Conservation (phyloP, 495 filamentous ascomycete species). For the Aspergillus heteromorphus region DNA sequence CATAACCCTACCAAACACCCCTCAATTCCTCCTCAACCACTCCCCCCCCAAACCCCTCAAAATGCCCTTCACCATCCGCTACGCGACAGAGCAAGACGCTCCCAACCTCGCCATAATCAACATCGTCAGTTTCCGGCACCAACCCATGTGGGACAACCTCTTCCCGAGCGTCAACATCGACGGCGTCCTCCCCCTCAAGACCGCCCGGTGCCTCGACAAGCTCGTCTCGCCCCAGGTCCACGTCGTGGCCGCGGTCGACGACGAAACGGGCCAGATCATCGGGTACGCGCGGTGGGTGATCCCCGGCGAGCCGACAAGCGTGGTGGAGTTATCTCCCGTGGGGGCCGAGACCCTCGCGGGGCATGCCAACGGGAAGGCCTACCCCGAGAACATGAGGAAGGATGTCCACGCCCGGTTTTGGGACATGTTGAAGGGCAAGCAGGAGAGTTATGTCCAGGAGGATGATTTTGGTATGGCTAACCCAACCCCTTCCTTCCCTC, state of each 20-base stretch:
- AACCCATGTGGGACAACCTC: slow-evolving; percentile 5
- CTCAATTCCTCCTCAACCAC: not conserved
- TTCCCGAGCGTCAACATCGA: slow-evolving; percentile 3
- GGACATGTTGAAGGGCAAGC: slow-evolving; percentile 8
- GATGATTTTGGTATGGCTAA: slow-evolving; percentile 19
- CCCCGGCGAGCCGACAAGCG: not conserved
- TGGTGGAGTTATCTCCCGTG: slow-evolving; percentile 1
- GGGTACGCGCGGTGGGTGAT: slow-evolving; percentile 17
- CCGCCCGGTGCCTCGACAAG: slow-evolving; percentile 9
- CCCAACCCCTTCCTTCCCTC: too few relatives aligned
- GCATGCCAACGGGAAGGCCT: not conserved
- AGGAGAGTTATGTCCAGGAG: slow-evolving; percentile 2
- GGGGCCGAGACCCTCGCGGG: not conserved
- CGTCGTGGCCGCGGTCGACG: slow-evolving; percentile 10
- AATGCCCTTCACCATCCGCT: slow-evolving; percentile 9
- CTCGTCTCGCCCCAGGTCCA: slow-evolving; percentile 6
- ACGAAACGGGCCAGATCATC: not conserved
- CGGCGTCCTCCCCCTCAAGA: slow-evolving; percentile 1
- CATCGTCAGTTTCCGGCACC: slow-evolving; percentile 11
- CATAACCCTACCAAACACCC: too few relatives aligned
- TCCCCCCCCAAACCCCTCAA: not conserved
- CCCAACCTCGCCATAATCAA: slow-evolving; percentile 12
- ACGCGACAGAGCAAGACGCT: slow-evolving; percentile 11
- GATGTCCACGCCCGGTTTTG: slow-evolving; percentile 11
- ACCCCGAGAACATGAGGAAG: slow-evolving; percentile 7